These are phyloP conservation scores for Starmera stellimalicola DNA, from an alignment of 1,139 yeast species.

Conservation along the genomic window DNA sequence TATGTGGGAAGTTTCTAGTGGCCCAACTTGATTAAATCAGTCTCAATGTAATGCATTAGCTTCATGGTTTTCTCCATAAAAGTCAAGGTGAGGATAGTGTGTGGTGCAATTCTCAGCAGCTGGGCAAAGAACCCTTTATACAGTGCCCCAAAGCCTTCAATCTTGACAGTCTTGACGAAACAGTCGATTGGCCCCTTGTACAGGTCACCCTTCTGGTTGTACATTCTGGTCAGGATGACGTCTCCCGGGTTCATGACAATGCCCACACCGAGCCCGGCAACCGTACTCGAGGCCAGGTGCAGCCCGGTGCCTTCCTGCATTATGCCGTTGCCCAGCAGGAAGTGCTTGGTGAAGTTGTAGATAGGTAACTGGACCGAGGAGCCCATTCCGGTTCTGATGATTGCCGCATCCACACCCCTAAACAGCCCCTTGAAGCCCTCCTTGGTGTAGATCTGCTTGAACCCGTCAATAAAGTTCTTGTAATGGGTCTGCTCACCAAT, in stretches of 20 bases:
- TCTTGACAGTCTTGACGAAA: constrained; percentile 63
- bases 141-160: constrained; percentile 82
- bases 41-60: constrained; percentile 36
- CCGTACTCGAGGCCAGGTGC: constrained; percentile 68
- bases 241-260: constrained; percentile 97
- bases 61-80: constrained; percentile 94
- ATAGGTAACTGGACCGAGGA: constrained; percentile 94
- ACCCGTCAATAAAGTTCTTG: constrained; percentile 57
- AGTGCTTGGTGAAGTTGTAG: constrained; percentile 67
- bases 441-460: constrained; percentile 44
- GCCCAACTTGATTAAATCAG: constrained; percentile 46
- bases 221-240: constrained; percentile 86
- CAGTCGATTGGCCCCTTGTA: constrained; percentile 88
- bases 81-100: constrained; percentile 80
- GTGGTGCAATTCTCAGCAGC: constrained; percentile 87
- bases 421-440: constrained; percentile 78
- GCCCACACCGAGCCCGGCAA: constrained; percentile 88
- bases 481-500: constrained; percentile 94
- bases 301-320: constrained; percentile 56
- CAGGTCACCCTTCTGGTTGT: constrained; percentile 84
- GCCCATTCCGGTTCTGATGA: constrained; percentile 90
- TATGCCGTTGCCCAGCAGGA: constrained; percentile 35
- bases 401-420: constrained; percentile 92
- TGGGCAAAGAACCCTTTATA: constrained; percentile 96
- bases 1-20: too few relatives aligned